Evolutionary conservation across 192 early-diverging fungal genomes (phyloP), one percentile per base, ranked within the genome.

Genomic region (Entomortierella beljakovae): DNA sequence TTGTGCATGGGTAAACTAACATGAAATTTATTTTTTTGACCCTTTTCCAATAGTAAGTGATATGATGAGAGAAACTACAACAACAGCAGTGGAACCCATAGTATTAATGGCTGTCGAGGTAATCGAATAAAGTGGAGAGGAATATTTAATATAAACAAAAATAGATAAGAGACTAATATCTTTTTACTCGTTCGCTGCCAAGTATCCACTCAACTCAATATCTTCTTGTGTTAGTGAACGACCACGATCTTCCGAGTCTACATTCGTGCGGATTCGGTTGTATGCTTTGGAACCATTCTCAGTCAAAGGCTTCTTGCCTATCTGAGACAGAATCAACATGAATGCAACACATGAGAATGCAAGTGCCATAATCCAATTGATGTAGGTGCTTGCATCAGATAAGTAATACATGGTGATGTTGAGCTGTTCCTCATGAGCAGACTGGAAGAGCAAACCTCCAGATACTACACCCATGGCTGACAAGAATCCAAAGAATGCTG

Each of bases 291-390:
- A 26, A 15, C 11, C n/a, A n/a, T 28, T 4, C 16, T 52, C 54
- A 10, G 9, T 61, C 1, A 35, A 5, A 11, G 13, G 42, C 61
- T 77, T 77, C 66, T 77, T 77, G 55, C 74, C 74, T 34, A 63
- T 60, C 66, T 77, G 74, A 1, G 65, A 57, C 23, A 77, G 34
- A 1, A 64, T 15, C 15, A 77, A 29, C 66, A 84, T 68, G 42
- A 66, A 86, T 3, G 59, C 10, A 7, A 64, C 59, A 43, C 63
- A 77, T 8, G 74, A 37, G 63, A 85, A 85, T 20, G 84, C 48
- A 32, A 80, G 25, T 10, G 81, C 53, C 53, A 85, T 65, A 29
- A 82, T 61, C 34, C 77, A 61, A 48, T 85, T 85, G 40, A 85
- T 77, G 48, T 82, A 82, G 1, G 77, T 85, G 42, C 68, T 61